phyloP scores from a whole-genome alignment of 2,329 filamentous ascomycete species.

The Microcyclosporella mali region DNA sequence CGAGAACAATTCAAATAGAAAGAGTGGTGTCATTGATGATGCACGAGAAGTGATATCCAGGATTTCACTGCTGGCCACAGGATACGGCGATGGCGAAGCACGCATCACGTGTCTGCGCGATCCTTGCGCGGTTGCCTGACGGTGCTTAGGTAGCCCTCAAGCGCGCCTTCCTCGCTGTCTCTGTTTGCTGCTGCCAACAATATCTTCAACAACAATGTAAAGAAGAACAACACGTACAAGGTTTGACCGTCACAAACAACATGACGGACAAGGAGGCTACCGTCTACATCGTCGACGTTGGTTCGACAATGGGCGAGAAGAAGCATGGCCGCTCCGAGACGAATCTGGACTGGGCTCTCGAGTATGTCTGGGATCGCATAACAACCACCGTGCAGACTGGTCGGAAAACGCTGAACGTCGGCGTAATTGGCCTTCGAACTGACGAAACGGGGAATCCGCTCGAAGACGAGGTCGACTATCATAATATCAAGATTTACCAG shows the following conservation, averaged over 20 bases:
- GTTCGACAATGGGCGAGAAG: slow-evolving; percentile 71
- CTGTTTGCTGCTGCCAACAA: background rate
- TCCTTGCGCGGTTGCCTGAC: no score
- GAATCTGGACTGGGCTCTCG: slow-evolving; percentile 83
- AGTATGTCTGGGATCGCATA: slow-evolving; percentile 93
- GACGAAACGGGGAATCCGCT: slow-evolving; percentile 67
- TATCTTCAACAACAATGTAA: background rate
- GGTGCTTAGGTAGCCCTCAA: no score
- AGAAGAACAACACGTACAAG: slow-evolving; percentile 32
- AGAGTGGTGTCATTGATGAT: no score
- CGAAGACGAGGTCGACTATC: slow-evolving; percentile 63
- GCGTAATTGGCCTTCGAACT: slow-evolving; percentile 79
- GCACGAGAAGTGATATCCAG: no score
- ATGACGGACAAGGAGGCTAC: slow-evolving; percentile 95
- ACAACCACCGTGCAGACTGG: slow-evolving; percentile 63
- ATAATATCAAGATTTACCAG: slow-evolving; percentile 70
- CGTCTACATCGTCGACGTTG: slow-evolving; percentile 85
- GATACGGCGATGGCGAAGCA: no score
- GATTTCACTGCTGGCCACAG: no score
- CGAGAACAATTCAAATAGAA: no score
- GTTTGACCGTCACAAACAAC: slow-evolving; percentile 2
- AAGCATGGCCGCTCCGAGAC: slow-evolving; percentile 66
- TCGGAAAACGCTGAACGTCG: slow-evolving; percentile 66
- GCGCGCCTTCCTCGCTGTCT: no score
- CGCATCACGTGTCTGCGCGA: no score